Base-by-base conservation (phyloP, 2,329 filamentous ascomycete species). In the Calonectria naviculata region DNA sequence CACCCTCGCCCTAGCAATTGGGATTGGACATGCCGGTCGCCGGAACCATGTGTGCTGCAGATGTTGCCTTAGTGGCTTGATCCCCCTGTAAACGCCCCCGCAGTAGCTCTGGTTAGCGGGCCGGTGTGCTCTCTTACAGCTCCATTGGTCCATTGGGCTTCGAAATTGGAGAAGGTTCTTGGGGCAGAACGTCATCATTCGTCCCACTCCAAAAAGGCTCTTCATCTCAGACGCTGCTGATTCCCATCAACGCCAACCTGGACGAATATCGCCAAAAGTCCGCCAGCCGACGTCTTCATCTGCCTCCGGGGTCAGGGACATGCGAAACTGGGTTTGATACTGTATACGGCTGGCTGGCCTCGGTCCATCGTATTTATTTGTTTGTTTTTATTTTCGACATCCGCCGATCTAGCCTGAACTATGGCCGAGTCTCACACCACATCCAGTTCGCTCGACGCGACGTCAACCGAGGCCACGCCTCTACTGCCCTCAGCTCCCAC, bases 381-480 rank as follows among this genome's bases (percentile, higher is more conserved):
- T 52, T 65, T 46, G 38, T 60, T 67, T 75, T 56, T 54, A 67
- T 67, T 38, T 34, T 26, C 46, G 13, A 38, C 26, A 44, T 12
- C 54, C 64, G 63, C 67, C 71, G 56, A 66, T 46, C 61, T 62
- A 70, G 71, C 54, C 79, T 80, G 79, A 65, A 44, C n/a, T 41
- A 67, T 67, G 65, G 65, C 56, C 28, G 79, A 80, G 62, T 73
- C 77, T 69, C 79, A 77, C 63, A 75, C 70, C 52, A 73, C 70
- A 65, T 71, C 68, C 36, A 66, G 71, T 47, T 61, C 71, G 34
- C 66, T 65, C 46, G 68, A 75, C 56, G 65, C 74, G 63, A 66
- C 69, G 29, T 68, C 75, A 15, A 74, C 74, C 76, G 83, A 85
- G 75, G 79, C 78, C 64, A 81, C 83, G 56, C 83, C 83, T 64